Conservation (phyloP, 1,139 yeast genomes). For the Sugiyamaella castrensis region DNA sequence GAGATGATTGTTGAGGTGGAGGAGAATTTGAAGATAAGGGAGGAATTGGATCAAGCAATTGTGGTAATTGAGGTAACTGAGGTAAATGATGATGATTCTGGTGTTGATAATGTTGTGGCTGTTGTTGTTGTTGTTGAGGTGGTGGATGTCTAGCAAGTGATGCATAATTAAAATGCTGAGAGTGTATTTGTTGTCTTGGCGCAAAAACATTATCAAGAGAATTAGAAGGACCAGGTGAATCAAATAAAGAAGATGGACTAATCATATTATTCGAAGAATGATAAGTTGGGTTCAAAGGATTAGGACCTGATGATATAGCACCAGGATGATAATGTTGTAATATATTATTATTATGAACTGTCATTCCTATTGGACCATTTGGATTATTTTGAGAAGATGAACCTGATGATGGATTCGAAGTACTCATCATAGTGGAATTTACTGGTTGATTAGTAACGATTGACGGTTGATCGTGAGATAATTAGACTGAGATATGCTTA, state of each 20-base stretch:
- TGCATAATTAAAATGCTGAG: constrained; percentile 7
- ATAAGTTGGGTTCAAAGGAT: not conserved
- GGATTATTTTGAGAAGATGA: no score
- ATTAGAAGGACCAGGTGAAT: constrained; percentile 1
- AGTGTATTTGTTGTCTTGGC: constrained; percentile 8
- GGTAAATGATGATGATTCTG: not conserved
- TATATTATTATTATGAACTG: not conserved
- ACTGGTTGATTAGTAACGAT: no score
- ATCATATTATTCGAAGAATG: not conserved
- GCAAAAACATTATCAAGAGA: constrained; percentile 9
- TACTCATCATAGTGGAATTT: no score
- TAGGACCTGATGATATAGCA: not conserved
- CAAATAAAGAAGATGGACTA: constrained; percentile 7
- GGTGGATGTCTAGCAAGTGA: constrained; percentile 9
- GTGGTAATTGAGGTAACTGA: constrained; percentile 6
- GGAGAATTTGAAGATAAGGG: constrained; percentile 1
- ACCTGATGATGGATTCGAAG: no score
- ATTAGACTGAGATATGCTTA: no score
- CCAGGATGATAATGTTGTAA: not conserved
- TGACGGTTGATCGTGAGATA: no score
- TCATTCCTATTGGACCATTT: not conserved
- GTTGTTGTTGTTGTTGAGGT: not conserved
- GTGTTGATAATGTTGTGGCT: constrained; percentile 3
- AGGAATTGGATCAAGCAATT: not conserved
- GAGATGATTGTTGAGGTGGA: not conserved